Evolutionary conservation across 2,329 filamentous ascomycete species (phyloP).

Genomic region (Talaromyces albobiverticillius): DNA sequence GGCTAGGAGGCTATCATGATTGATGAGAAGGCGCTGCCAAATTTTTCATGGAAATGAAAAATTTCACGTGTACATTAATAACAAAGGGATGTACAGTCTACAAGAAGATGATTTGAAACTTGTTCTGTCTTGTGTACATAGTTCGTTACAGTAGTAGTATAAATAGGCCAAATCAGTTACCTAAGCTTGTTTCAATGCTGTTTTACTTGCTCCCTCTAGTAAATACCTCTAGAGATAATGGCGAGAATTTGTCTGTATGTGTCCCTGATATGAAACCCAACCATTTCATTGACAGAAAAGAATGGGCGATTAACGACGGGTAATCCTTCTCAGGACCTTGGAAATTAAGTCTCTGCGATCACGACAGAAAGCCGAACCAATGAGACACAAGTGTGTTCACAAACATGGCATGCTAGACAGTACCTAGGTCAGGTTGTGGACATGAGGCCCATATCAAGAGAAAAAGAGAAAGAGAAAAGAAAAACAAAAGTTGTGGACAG

Average conservation of each 20-base stretch:
- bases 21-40: not conserved
- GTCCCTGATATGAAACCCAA: slow-evolving; percentile 52
- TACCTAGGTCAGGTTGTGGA: slow-evolving; percentile 9
- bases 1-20: not conserved
- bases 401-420: slow-evolving; percentile 15
- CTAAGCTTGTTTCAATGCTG: not conserved
- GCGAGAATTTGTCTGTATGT: slow-evolving; percentile 2
- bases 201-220: not conserved
- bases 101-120: no score
- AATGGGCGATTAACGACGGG: slow-evolving; percentile 52
- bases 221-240: not conserved
- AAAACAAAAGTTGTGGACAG: slow-evolving; percentile 7
- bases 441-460: slow-evolving; percentile 31
- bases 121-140: not conserved
- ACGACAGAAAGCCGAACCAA: slow-evolving; percentile 47
- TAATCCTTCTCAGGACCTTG: slow-evolving; percentile 40
- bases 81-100: not conserved
- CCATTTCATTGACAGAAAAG: slow-evolving; percentile 43
- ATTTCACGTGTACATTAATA: slow-evolving; percentile 2
- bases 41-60: not conserved
- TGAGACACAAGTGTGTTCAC: slow-evolving; percentile 26
- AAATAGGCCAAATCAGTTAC: not conserved
- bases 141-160: not conserved
- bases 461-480: slow-evolving; percentile 17
- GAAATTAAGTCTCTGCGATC: slow-evolving; percentile 33